Percentiles rank a stretch among this genome's conserved stretches.
Conservation (phyloP, 352 stramenopile species). For the Phytophthora capsici region DNA sequence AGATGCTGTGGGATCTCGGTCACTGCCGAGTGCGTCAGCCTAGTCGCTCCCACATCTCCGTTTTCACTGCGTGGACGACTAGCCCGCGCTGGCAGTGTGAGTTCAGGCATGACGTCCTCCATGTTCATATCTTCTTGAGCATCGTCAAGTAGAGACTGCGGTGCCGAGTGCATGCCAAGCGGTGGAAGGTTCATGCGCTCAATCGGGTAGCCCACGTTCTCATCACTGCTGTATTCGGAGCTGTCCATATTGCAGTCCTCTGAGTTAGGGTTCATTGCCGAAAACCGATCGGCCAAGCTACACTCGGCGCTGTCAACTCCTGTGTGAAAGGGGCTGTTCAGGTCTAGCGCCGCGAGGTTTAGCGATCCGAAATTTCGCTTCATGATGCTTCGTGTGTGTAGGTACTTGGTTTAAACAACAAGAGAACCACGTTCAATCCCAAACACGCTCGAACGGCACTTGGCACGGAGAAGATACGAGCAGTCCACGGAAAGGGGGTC, state of each 20-base stretch:
- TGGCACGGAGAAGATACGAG: conserved; percentile 19
- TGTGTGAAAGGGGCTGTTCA: conserved; percentile 23
- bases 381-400: conserved; percentile 30
- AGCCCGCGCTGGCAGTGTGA: conserved; percentile 28
- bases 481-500: conserved; percentile 1
- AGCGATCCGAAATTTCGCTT: conserved; percentile 64
- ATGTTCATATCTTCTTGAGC: conserved; percentile 27
- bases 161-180: conserved; percentile 12
- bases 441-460: conserved; percentile 28
- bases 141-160: conserved; percentile 20
- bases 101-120: conserved; percentile 32
- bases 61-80: conserved; percentile 29
- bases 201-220: conserved; percentile 47
- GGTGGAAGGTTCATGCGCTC: conserved; percentile 29
- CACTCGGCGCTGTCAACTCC: conserved; percentile 20
- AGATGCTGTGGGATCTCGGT: conserved; percentile 37
- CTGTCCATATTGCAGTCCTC: conserved; percentile 34
- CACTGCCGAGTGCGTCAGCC: conserved; percentile 20
- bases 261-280: conserved; percentile 32
- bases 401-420: background rate
- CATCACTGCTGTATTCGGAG: conserved; percentile 40
- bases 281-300: conserved; percentile 37
- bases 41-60: conserved; percentile 23
- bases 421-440: conserved; percentile 24
- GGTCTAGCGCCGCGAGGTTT: conserved; percentile 56